Evolutionary conservation across 1,139 yeast species (phyloP).

Genomic region (Hansenula sp.): DNA sequence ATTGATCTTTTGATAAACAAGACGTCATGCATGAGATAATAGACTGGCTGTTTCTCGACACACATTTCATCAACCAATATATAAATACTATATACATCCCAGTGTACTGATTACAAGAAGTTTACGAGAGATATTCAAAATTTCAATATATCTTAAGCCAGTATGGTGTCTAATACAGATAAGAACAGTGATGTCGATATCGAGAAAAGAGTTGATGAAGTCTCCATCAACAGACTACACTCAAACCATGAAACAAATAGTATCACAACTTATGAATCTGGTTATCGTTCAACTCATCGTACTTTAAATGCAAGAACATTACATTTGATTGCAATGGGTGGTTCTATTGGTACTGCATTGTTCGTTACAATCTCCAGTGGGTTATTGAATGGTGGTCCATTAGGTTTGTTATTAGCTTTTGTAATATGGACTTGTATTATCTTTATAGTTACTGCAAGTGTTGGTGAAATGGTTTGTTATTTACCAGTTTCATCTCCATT

Average conservation of each 20-base stretch:
- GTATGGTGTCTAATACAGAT: too few species aligned
- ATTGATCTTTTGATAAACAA: too few species aligned
- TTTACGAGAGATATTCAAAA: too few species aligned
- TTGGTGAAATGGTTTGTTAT: slow-evolving; percentile 60
- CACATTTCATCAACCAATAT: too few species aligned
- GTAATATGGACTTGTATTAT: slow-evolving; percentile 30
- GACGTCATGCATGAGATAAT: too few species aligned
- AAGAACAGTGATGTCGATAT: too few species aligned
- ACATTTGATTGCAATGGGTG: slow-evolving; percentile 66
- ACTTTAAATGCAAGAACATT: neutral
- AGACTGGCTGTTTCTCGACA: too few species aligned
- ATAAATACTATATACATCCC: too few species aligned
- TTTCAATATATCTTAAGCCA: too few species aligned
- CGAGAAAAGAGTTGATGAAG: too few species aligned
- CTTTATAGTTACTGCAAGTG: slow-evolving; percentile 28
- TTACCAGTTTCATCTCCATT: slow-evolving; percentile 54
- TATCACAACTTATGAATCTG: neutral
- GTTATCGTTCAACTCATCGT: neutral
- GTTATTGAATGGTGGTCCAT: slow-evolving; percentile 61
- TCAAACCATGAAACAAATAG: neutral
- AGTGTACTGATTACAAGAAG: too few species aligned
- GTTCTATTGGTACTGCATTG: slow-evolving; percentile 67
- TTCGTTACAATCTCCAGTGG: slow-evolving; percentile 59
- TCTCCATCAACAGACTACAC: neutral
- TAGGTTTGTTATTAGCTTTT: slow-evolving; percentile 42